Evolutionary conservation across 2,329 filamentous ascomycete genomes (phyloP).

Genomic region (Colletotrichum sp.): DNA sequence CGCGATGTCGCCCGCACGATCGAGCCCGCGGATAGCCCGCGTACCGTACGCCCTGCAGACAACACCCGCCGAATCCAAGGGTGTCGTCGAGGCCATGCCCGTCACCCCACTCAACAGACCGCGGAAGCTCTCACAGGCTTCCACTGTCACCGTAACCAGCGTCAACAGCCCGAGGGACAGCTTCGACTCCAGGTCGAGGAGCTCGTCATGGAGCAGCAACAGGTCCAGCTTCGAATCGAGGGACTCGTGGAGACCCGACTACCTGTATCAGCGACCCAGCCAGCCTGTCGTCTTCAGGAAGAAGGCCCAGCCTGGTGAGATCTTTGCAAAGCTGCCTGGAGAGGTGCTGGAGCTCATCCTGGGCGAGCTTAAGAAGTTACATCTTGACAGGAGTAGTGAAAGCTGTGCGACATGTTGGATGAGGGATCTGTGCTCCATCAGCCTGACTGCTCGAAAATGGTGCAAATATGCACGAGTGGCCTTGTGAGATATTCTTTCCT

Average conservation of each 20-base stretch:
- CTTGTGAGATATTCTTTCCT: slow-evolving; percentile 45
- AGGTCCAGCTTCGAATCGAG: slow-evolving; percentile 45
- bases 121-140: slow-evolving; percentile 37
- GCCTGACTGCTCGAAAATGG: slow-evolving; percentile 56
- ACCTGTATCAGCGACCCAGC: slow-evolving; percentile 26
- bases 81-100: slow-evolving; percentile 22
- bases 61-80: slow-evolving; percentile 24
- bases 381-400: slow-evolving; percentile 49
- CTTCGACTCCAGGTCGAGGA: slow-evolving; percentile 28
- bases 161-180: slow-evolving; percentile 33
- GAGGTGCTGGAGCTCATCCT: slow-evolving; percentile 65
- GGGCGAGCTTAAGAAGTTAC: slow-evolving; percentile 54
- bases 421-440: slow-evolving; percentile 61
- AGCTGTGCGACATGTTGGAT: slow-evolving; percentile 71
- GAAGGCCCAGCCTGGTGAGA: slow-evolving; percentile 50
- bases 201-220: slow-evolving; percentile 38
- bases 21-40: background rate
- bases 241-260: slow-evolving; percentile 31
- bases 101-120: slow-evolving; percentile 36
- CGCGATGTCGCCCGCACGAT: background rate
- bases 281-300: slow-evolving; percentile 26
- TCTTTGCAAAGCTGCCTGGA: slow-evolving; percentile 60
- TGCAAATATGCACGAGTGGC: slow-evolving; percentile 54
- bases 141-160: slow-evolving; percentile 27
- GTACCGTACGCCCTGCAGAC: slow-evolving; percentile 27